These are phyloP conservation scores for Athelia psychrophila DNA, from an alignment of 1,284 basidiomycete species.

Conservation along the genomic window DNA sequence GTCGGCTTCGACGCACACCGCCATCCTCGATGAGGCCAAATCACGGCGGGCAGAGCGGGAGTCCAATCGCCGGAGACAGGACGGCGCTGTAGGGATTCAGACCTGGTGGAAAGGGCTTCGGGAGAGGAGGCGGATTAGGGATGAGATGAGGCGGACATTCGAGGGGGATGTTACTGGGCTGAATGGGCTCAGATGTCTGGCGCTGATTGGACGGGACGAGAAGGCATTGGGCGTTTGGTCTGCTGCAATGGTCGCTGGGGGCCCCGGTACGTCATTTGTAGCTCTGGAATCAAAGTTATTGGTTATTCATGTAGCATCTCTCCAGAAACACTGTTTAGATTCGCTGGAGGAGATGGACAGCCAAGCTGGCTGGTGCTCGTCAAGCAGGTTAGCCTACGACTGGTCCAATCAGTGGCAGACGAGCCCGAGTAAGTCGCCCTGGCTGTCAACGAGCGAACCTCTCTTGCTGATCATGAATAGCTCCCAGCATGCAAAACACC, in stretches of 20 bases:
- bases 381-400: conserved; percentile 40
- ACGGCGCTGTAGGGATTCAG: conserved; percentile 61
- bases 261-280: neutral
- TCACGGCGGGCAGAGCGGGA: conserved; percentile 55
- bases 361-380: conserved; percentile 59
- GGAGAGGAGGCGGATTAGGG: conserved; percentile 37
- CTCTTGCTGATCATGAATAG: conserved; percentile 12
- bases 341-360: conserved; percentile 11
- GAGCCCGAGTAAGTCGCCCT: conserved; percentile 42
- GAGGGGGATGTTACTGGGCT: conserved; percentile 46
- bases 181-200: conserved; percentile 57
- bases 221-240: conserved; percentile 55
- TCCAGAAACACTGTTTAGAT: conserved; percentile 23
- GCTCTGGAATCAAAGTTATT: neutral
- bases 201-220: conserved; percentile 51
- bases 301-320: neutral
- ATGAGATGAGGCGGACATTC: conserved; percentile 41
- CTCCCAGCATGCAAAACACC: conserved; percentile 31
- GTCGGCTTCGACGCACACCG: conserved; percentile 45
- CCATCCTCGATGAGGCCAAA: conserved; percentile 62
- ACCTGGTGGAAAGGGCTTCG: conserved; percentile 63
- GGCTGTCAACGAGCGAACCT: neutral
- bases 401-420: conserved; percentile 50
- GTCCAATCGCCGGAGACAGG: conserved; percentile 48
- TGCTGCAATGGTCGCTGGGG: conserved; percentile 37